Evolutionary conservation across 495 filamentous ascomycete species (phyloP).

Genomic region (Letharia lupina): DNA sequence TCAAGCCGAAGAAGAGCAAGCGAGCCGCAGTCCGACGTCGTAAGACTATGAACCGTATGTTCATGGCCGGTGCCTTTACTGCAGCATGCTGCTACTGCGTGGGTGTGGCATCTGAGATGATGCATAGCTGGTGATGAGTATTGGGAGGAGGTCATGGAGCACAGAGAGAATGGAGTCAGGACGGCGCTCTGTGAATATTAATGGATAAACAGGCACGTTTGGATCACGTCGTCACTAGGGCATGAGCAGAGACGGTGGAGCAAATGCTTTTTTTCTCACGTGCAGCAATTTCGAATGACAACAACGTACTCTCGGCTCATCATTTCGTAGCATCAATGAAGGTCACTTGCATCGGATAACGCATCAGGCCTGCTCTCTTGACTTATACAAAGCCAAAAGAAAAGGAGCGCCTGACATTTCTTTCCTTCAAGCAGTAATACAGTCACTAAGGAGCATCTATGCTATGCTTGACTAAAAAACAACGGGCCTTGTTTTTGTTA

Average conservation of each 20-base stretch:
- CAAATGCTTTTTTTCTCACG: not conserved
- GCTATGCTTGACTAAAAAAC: too few relatives aligned
- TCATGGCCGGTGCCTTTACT: slow-evolving; percentile 50
- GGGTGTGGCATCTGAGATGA: slow-evolving; percentile 60
- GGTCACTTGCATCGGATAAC: not conserved
- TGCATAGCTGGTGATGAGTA: slow-evolving; percentile 33
- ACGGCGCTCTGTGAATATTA: not conserved
- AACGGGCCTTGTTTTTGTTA: not conserved
- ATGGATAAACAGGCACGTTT: not conserved
- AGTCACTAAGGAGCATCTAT: not conserved
- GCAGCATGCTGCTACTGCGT: slow-evolving; percentile 59
- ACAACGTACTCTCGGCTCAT: not conserved
- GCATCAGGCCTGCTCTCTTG: not conserved
- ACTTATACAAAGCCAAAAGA: not conserved
- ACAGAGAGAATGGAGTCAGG: not conserved
- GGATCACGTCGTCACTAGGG: not conserved
- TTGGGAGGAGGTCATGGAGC: not conserved
- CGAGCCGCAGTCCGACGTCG: slow-evolving; percentile 27
- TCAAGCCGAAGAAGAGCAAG: slow-evolving; percentile 23
- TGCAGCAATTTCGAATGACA: not conserved
- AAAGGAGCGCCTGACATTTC: not conserved
- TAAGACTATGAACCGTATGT: slow-evolving; percentile 41
- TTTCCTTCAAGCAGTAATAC: not conserved
- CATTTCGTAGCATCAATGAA: not conserved
- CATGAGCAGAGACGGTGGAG: not conserved